A percentile compares a stretch with the other conserved stretches of the same genome.
Evolutionary conservation across 441 rosid species (phyloP).

Genomic region (Adansonia madagascariensis): DNA sequence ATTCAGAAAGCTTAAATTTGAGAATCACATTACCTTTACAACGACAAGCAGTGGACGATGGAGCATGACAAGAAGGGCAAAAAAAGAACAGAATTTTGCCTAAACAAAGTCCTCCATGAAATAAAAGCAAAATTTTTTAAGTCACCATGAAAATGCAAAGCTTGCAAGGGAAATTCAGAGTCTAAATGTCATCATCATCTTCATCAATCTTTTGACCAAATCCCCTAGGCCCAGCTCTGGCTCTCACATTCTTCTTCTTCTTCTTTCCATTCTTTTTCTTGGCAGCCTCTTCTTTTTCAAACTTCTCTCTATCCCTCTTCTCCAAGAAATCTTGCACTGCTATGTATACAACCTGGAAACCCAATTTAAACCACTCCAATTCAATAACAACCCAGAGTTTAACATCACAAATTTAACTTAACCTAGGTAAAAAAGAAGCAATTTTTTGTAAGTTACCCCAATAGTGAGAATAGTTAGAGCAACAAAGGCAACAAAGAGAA

Average conservation of each 20-base stretch:
- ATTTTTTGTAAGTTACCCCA: conserved; percentile 52
- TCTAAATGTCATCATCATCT: conserved; percentile 29
- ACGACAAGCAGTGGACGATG: neutral
- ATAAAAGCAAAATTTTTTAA: neutral
- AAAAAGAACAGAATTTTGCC: neutral
- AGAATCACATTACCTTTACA: neutral
- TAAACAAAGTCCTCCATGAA: neutral
- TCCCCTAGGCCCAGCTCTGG: conserved; percentile 74
- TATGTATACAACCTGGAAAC: conserved; percentile 65
- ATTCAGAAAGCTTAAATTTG: neutral
- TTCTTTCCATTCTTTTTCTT: conserved; percentile 63
- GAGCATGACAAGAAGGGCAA: neutral
- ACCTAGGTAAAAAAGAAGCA: neutral
- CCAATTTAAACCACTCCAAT: neutral
- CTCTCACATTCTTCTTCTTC: conserved; percentile 55
- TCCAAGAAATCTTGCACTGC: conserved; percentile 74
- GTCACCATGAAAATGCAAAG: neutral
- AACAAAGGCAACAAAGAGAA: conserved; percentile 64
- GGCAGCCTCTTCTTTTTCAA: conserved; percentile 70
- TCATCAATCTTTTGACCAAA: conserved; percentile 73
- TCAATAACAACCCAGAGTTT: conserved; percentile 12
- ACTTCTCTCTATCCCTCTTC: conserved; percentile 76
- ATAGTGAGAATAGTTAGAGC: conserved; percentile 72
- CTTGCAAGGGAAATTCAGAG: neutral
- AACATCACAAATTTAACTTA: neutral